These are phyloP conservation scores for Populus hybrid DNA, from an alignment of 441 rosid species.

Conservation along the genomic window DNA sequence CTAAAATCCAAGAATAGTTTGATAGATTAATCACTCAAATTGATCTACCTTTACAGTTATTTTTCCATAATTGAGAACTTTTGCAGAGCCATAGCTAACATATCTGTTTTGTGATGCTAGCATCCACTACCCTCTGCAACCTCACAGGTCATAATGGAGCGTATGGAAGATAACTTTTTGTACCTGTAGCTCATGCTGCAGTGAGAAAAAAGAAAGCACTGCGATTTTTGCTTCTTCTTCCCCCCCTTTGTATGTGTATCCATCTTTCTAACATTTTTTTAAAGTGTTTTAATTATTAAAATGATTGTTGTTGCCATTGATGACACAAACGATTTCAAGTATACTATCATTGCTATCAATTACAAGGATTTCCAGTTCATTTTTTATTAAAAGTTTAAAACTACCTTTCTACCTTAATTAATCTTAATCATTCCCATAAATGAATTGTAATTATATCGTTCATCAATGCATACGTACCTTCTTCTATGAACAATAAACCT, in stretches of 20 bases:
- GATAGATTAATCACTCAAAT: background rate
- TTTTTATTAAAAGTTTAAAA: too few species aligned
- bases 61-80: background rate
- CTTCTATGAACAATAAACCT: too few species aligned
- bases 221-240: background rate
- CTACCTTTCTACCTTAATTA: too few species aligned
- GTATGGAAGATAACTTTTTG: background rate
- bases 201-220: background rate
- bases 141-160: background rate
- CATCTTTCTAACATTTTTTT: background rate
- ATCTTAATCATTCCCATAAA: too few species aligned
- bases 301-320: constrained; percentile 26
- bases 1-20: too few species aligned
- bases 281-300: constrained; percentile 3
- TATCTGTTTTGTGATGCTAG: background rate
- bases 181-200: background rate
- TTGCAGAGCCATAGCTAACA: background rate
- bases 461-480: too few species aligned
- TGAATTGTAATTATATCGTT: too few species aligned
- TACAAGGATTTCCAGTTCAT: constrained; percentile 3
- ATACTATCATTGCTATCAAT: constrained; percentile 34
- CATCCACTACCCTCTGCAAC: constrained; percentile 9
- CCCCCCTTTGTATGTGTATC: background rate
- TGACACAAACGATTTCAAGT: constrained; percentile 36
- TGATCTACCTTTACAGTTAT: background rate